Base-by-base conservation (phyloP, 345 rosid genomes). In the Eucalyptus microcorys region DNA sequence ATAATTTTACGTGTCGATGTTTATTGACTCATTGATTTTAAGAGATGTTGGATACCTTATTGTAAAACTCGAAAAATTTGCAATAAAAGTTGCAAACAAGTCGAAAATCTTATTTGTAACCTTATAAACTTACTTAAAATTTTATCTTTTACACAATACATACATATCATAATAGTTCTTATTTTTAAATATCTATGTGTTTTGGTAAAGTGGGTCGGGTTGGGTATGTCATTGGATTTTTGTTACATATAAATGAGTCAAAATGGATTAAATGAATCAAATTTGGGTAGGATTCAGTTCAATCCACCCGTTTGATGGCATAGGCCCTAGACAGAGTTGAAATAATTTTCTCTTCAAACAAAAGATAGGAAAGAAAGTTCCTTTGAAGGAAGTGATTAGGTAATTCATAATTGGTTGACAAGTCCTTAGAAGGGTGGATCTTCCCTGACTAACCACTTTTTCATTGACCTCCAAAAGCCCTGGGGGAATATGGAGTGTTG, bases 231-330 rank as follows among this genome's bases (percentile, higher is more conserved):
- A 13, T 14, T 7, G 37, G 3, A 64, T 14, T 64, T 64, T 6
- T 61, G 1, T 61, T 30, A 7, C 17, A 61, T 30, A 1, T 61
- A 26, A 30, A 61, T 30, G 2, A 0, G 17, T 64, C 5, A 64
- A n/a, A 30, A n/a, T 7, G 0, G 2, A 1, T n/a, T 14, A n/a
- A 64, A 30, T n/a, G 0, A 14, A 32, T 64, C 17, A 7, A 7
- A n/a, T 64, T n/a, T 64, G 0, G 10, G 3, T n/a, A 4, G 21
- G 8, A 64, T 64, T 64, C 0, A 3, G 1, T 6, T 8, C 5
- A 5, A 64, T 16, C 71, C 15, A 64, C 3, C 0, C 1, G 1
- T 64, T 30, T 30, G 19, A 30, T 10, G 17, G 17, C 24, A 1
- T 52, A 3, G 55, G 55, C 4, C 3, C 9, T 61, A 30, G 34